A percentile compares a stretch with the other conserved stretches of the same genome.
Evolutionary conservation across 371 early-diverging fungal genomes (phyloP).

Genomic region (Rozella allomycis): DNA sequence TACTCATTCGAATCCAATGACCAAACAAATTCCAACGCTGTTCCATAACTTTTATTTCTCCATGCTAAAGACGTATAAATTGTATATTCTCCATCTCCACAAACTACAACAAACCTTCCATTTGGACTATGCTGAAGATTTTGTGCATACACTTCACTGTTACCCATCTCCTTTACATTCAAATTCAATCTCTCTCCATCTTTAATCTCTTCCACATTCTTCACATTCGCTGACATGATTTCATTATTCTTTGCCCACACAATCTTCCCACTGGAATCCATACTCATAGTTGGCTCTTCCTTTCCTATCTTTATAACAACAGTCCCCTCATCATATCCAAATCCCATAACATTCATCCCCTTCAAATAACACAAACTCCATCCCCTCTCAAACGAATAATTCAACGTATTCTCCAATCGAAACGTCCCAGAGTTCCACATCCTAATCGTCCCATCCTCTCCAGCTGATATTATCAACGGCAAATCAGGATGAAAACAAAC

Average conservation of each 20-base stretch:
- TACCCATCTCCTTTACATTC: slow-evolving; percentile 81
- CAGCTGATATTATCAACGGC: slow-evolving; percentile 86
- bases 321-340: slow-evolving; percentile 89
- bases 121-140: slow-evolving; percentile 90
- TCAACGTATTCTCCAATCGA: slow-evolving; percentile 77
- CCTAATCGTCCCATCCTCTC: slow-evolving; percentile 91
- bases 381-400: slow-evolving; percentile 86
- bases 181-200: slow-evolving; percentile 79
- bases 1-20: slow-evolving; percentile 79
- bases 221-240: slow-evolving; percentile 81
- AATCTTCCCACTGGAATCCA: slow-evolving; percentile 88
- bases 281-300: slow-evolving; percentile 86
- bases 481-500: slow-evolving; percentile 88
- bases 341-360: slow-evolving; percentile 68
- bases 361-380: slow-evolving; percentile 75
- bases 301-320: slow-evolving; percentile 76
- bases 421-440: slow-evolving; percentile 96
- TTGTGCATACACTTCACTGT: slow-evolving; percentile 89
- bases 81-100: slow-evolving; percentile 96
- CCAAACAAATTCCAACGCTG: slow-evolving; percentile 89
- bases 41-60: slow-evolving; percentile 95
- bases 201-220: slow-evolving; percentile 41
- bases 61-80: slow-evolving; percentile 96
- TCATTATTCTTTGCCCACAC: slow-evolving; percentile 93
- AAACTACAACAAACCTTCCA: slow-evolving; percentile 87